Evolutionary conservation across 2,329 filamentous ascomycete species (phyloP).

Genomic region (Penicillium sclerotiorum): DNA sequence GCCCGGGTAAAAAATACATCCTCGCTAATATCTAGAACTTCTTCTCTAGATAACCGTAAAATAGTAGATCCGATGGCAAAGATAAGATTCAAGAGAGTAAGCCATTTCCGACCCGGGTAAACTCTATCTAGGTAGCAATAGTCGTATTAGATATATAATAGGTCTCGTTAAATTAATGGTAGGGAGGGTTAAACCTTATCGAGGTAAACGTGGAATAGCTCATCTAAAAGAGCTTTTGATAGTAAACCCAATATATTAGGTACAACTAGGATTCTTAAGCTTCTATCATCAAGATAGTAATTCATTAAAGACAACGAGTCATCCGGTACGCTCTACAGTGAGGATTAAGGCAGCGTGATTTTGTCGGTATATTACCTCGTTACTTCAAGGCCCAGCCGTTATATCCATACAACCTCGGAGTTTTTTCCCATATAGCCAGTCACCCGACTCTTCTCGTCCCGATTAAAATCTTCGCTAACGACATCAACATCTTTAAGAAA

Average conservation of each 20-base stretch:
- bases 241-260: not conserved
- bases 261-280: not conserved
- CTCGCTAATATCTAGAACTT: conserved; percentile 16
- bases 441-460: conserved; percentile 16
- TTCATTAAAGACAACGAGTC: not conserved
- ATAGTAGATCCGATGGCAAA: conserved; percentile 36
- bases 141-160: conserved; percentile 30
- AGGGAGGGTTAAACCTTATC: conserved; percentile 32
- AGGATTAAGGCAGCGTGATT: not conserved
- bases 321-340: not conserved
- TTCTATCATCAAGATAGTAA: not conserved
- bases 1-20: conserved; percentile 36
- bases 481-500: conserved; percentile 3
- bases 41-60: conserved; percentile 21
- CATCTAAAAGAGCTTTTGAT: not conserved
- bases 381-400: conserved; percentile 19
- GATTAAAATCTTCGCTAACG: conserved; percentile 7
- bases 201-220: conserved; percentile 20
- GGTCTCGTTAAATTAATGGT: conserved; percentile 30
- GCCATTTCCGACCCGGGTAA: conserved; percentile 26
- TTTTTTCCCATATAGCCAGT: conserved; percentile 37
- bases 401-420: conserved; percentile 37
- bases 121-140: conserved; percentile 14
- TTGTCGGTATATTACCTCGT: not conserved
- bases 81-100: conserved; percentile 37